Base-by-base conservation (phyloP, 192 early-diverging fungal species). In the Lobulomyces angularis region DNA sequence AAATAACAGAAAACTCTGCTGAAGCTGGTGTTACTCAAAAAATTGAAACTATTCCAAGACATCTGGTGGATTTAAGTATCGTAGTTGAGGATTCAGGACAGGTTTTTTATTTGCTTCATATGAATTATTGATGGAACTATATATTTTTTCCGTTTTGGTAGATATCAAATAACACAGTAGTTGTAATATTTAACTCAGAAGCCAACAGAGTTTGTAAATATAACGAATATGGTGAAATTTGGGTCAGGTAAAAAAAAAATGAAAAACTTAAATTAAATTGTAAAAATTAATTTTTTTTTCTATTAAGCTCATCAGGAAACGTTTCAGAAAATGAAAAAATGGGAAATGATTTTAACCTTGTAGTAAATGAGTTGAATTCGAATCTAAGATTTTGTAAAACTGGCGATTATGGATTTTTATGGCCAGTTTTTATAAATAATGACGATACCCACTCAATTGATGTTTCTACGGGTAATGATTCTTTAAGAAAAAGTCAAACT, bases 151-250 rank as follows among this genome's bases (percentile, higher is more conserved):
- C 1, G 12, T 12, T n/a, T n/a, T n/a, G n/a, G n/a, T 16, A 80
- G 70, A 71, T 85, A 1, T 63, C 79, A 3, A 79, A 74, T 35
- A 80, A 79, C 45, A 84, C 87, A 0, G 79, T 82, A 59, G 69
- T 86, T 21, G 87, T 83, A 19, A 87, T 90, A 39, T 81, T 90
- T 22, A 73, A 90, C 37, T 83, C 86, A 1, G 66, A 67, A 38
- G 84, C 85, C 8, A 65, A 67, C 7, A 61, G 51, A n/a, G 60
- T 84, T 5, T 77, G 83, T 46, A 55, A 70, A 4, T 69, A 69
- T 3, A 74, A 82, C 27, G 65, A 72, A 33, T 62, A 88, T 38
- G 87, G 87, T 31, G 87, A 88, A 61, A 86, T 90, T 9, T 90
- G 84, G 84, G 84, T 90, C 9, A 75, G 64, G 19, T 80, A 74